Evolutionary conservation across 352 stramenopile species (phyloP).

Genomic region (Globisporangium iwayamae): DNA sequence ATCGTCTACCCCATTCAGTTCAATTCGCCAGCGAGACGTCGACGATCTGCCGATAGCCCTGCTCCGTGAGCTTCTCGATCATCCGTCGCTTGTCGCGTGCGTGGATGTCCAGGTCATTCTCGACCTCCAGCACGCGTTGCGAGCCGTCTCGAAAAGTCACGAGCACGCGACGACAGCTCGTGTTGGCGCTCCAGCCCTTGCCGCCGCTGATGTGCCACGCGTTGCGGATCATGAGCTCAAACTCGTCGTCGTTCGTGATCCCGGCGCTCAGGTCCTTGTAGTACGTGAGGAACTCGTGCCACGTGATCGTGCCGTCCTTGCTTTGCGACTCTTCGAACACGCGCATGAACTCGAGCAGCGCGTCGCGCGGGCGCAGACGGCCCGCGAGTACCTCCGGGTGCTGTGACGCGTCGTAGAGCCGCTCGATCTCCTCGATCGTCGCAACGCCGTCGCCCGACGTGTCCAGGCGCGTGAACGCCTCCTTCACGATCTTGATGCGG

Average conservation of each 20-base stretch:
- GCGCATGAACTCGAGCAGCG: slow-evolving; percentile 80
- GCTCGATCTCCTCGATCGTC: slow-evolving; percentile 70
- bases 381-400: slow-evolving; percentile 81
- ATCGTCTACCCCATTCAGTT: not conserved
- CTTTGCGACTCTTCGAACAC: slow-evolving; percentile 48
- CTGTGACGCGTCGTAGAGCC: slow-evolving; percentile 70
- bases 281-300: slow-evolving; percentile 87
- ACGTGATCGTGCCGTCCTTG: slow-evolving; percentile 60
- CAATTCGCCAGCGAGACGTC: slow-evolving; percentile 43
- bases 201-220: slow-evolving; percentile 87
- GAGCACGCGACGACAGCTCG: slow-evolving; percentile 66
- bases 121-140: slow-evolving; percentile 63
- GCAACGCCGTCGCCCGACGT: slow-evolving; percentile 56
- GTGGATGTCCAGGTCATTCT: slow-evolving; percentile 63
- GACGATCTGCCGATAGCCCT: slow-evolving; percentile 53
- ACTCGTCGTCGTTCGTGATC: slow-evolving; percentile 82
- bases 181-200: slow-evolving; percentile 68
- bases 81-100: slow-evolving; percentile 45
- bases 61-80: slow-evolving; percentile 46
- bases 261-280: slow-evolving; percentile 87
- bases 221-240: slow-evolving; percentile 84
- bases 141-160: slow-evolving; percentile 65
- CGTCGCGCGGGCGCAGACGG: slow-evolving; percentile 49
- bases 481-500: slow-evolving; percentile 77
- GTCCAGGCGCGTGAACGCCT: slow-evolving; percentile 78